A percentile compares a stretch with the other conserved stretches of the same genome.
These are phyloP conservation scores for Syncephalastrum monosporum DNA, from an alignment of 371 early-diverging fungal species.

Conservation along the genomic window DNA sequence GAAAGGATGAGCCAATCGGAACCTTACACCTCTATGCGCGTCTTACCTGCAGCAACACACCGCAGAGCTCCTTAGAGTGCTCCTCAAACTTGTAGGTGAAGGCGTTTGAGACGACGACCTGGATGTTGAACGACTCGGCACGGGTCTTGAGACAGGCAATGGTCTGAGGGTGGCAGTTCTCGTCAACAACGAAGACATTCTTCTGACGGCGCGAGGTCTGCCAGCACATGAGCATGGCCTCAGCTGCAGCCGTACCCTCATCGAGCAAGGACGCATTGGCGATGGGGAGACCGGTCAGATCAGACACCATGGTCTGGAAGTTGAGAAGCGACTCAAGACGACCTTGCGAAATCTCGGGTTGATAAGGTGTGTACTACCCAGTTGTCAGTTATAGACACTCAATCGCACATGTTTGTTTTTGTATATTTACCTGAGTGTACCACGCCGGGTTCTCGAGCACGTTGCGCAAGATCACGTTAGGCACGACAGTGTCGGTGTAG, in stretches of 20 bases:
- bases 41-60: conserved; percentile 85
- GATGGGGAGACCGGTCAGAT: conserved; percentile 91
- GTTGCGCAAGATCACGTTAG: conserved; percentile 93
- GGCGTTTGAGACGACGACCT: conserved; percentile 82
- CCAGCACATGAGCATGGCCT: conserved; percentile 94
- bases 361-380: conserved; percentile 93
- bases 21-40: not conserved
- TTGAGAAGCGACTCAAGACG: conserved; percentile 94
- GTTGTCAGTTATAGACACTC: not conserved
- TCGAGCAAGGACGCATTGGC: conserved; percentile 96
- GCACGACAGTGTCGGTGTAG: conserved; percentile 87
- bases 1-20: conserved; percentile 11
- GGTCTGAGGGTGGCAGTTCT: conserved; percentile 92
- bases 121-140: conserved; percentile 91
- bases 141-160: conserved; percentile 89
- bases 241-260: conserved; percentile 97
- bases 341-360: conserved; percentile 98
- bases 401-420: not conserved
- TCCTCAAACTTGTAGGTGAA: conserved; percentile 74
- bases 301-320: conserved; percentile 94
- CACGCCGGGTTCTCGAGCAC: conserved; percentile 97
- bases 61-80: conserved; percentile 76
- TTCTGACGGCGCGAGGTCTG: conserved; percentile 67
- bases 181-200: conserved; percentile 89
- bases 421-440: conserved; percentile 82